phyloP scores from a whole-genome alignment of 495 filamentous ascomycete species.

The Bryoglossum gracile region DNA sequence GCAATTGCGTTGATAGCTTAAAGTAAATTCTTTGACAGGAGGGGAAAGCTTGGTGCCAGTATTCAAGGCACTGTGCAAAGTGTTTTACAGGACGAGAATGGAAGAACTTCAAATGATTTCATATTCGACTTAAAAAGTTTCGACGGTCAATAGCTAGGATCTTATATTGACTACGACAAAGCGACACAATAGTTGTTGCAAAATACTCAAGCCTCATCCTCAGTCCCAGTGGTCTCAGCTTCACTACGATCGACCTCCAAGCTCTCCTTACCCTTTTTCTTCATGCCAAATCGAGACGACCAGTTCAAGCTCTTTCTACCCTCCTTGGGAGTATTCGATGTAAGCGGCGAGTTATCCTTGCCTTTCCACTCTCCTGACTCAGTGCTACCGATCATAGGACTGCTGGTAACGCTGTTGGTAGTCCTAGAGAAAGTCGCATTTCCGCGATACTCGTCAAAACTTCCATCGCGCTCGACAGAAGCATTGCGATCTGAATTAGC shows the following conservation, averaged over 20 bases:
- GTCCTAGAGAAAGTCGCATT: constrained; percentile 14
- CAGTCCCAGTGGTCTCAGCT: constrained; percentile 17
- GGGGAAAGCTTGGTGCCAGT: too few relatives aligned
- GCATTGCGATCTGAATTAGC: constrained; percentile 22
- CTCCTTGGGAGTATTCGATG: constrained; percentile 21
- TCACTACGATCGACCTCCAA: constrained; percentile 24
- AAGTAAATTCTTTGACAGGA: too few relatives aligned
- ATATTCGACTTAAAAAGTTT: too few relatives aligned
- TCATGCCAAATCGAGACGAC: constrained; percentile 19
- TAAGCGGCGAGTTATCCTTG: constrained; percentile 16
- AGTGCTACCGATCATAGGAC: constrained; percentile 22
- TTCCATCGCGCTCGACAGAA: constrained; percentile 22
- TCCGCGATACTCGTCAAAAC: constrained; percentile 22
- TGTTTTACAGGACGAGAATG: too few relatives aligned
- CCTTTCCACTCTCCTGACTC: constrained; percentile 18
- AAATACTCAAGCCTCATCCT: constrained; percentile 18
- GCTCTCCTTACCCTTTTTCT: constrained; percentile 23
- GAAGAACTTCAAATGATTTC: too few relatives aligned
- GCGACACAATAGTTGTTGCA: neutral
- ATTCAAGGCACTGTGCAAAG: too few relatives aligned
- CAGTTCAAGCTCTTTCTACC: constrained; percentile 25
- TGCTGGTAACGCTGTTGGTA: constrained; percentile 25
- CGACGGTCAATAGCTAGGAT: too few relatives aligned
- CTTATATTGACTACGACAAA: too few relatives aligned
- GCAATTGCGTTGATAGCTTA: too few relatives aligned